phyloP scores from a whole-genome alignment of 2,329 filamentous ascomycete species.

The Penicillium sp. region DNA sequence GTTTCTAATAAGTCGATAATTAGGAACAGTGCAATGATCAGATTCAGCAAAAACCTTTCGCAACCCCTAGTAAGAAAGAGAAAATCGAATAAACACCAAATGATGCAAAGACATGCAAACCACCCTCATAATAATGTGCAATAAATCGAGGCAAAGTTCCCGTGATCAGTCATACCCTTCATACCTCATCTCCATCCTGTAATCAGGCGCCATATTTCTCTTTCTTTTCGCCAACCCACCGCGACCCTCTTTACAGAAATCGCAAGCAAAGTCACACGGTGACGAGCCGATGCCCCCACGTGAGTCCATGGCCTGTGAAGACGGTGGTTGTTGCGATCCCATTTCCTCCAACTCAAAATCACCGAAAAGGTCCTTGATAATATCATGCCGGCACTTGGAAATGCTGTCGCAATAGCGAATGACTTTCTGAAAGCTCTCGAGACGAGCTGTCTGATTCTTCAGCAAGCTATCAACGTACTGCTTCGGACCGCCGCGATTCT shows the following conservation, averaged over 20 bases:
- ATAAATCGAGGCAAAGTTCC: slow-evolving; percentile 3
- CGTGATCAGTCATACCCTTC: slow-evolving; percentile 9
- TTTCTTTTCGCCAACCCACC: slow-evolving; percentile 63
- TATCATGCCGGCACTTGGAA: slow-evolving; percentile 71
- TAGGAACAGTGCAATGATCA: slow-evolving; percentile 1
- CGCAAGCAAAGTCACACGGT: slow-evolving; percentile 74
- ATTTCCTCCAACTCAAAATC: slow-evolving; percentile 54
- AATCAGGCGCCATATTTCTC: slow-evolving; percentile 33
- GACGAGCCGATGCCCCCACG: slow-evolving; percentile 36
- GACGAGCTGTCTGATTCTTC: slow-evolving; percentile 49
- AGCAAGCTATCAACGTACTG: slow-evolving; percentile 42
- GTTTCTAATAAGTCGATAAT: background rate
- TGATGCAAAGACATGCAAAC: background rate
- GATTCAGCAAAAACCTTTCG: background rate
- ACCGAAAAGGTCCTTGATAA: slow-evolving; percentile 79
- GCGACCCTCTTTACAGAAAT: slow-evolving; percentile 73
- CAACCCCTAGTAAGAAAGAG: background rate
- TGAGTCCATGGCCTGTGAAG: slow-evolving; percentile 21
- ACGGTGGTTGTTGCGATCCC: slow-evolving; percentile 29
- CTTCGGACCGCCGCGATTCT: slow-evolving; percentile 33
- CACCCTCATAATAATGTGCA: background rate
- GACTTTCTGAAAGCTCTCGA: slow-evolving; percentile 69
- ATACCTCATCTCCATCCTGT: slow-evolving; percentile 5
- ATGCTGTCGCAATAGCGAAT: slow-evolving; percentile 82
- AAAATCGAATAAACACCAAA: background rate